These are phyloP conservation scores for Chlorella sp. DNA, from an alignment of 139 green algal genomes.

Conservation along the genomic window DNA sequence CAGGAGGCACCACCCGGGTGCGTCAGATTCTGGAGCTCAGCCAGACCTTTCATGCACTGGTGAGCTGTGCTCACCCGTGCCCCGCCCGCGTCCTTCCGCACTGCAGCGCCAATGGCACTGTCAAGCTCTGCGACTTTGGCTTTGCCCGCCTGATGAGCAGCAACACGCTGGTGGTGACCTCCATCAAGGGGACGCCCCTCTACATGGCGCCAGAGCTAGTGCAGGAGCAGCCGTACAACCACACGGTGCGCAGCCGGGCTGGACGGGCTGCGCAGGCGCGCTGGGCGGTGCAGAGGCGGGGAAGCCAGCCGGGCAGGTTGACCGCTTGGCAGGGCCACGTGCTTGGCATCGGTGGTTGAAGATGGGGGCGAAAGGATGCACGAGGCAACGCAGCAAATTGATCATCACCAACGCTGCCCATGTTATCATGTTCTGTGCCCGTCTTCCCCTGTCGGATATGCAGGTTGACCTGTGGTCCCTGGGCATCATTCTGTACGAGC, in stretches of 20 bases:
- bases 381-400: background rate
- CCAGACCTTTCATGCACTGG: too few relatives aligned
- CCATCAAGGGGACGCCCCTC: slow-evolving; percentile 97
- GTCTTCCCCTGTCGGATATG: background rate
- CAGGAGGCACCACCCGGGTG: too few relatives aligned
- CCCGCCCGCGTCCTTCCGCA: too few relatives aligned
- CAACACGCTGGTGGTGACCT: slow-evolving; percentile 94
- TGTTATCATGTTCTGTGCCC: background rate
- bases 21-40: too few relatives aligned
- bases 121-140: slow-evolving; percentile 96
- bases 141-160: slow-evolving; percentile 90
- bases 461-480: slow-evolving; percentile 97
- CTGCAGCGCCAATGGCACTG: slow-evolving; percentile 54
- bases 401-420: too few relatives aligned
- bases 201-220: slow-evolving; percentile 99
- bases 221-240: slow-evolving; percentile 97
- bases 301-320: too few relatives aligned
- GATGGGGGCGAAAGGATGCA: background rate
- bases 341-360: background rate
- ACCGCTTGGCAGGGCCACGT: background rate
- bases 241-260: slow-evolving; percentile 77
- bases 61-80: background rate
- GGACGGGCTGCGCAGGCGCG: background rate
- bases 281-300: background rate
- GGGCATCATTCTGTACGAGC: slow-evolving; percentile 99